A percentile compares a stretch with the other conserved stretches of the same genome.
Conservation (phyloP, 495 filamentous ascomycete genomes). For the Neurospora discreta region DNA sequence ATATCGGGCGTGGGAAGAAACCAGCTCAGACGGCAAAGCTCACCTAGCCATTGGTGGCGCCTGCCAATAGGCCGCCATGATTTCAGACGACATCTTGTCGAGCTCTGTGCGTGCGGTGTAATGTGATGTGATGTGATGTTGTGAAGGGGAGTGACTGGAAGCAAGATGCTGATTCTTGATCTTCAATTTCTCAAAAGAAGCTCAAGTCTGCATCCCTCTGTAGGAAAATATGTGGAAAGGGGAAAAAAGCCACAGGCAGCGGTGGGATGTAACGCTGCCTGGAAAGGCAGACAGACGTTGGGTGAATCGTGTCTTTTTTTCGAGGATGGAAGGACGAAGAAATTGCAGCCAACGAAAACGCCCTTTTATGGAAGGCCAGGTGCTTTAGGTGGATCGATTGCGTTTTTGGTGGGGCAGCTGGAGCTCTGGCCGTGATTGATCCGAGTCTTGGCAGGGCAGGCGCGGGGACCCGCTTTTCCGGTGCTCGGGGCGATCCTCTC, state of each 20-base stretch:
- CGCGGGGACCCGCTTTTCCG: neutral
- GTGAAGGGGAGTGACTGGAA: neutral
- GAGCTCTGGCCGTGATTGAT: neutral
- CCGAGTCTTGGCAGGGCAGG: neutral
- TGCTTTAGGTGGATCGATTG: neutral
- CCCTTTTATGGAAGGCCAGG: neutral
- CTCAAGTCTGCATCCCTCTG: conserved; percentile 11
- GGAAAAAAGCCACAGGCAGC: conserved; percentile 2
- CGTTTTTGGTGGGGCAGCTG: neutral
- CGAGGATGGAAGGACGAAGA: conserved; percentile 11
- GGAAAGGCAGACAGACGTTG: conserved; percentile 4
- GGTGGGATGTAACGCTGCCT: conserved; percentile 7
- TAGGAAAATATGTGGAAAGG: conserved; percentile 3
- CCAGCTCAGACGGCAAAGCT: conserved; percentile 4
- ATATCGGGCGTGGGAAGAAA: neutral
- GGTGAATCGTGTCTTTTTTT: conserved; percentile 29
- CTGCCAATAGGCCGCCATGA: conserved; percentile 58
- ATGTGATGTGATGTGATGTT: conserved; percentile 3
- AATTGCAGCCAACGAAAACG: conserved; percentile 6
- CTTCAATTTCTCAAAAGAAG: conserved; percentile 11
- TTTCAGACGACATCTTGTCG: conserved; percentile 15
- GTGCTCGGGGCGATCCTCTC: neutral
- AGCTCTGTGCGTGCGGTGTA: neutral
- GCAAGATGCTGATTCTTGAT: conserved; percentile 3
- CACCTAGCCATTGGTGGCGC: conserved; percentile 64